Evolutionary conservation across 495 filamentous ascomycete species (phyloP).

Genomic region (Penicillium paxilli): DNA sequence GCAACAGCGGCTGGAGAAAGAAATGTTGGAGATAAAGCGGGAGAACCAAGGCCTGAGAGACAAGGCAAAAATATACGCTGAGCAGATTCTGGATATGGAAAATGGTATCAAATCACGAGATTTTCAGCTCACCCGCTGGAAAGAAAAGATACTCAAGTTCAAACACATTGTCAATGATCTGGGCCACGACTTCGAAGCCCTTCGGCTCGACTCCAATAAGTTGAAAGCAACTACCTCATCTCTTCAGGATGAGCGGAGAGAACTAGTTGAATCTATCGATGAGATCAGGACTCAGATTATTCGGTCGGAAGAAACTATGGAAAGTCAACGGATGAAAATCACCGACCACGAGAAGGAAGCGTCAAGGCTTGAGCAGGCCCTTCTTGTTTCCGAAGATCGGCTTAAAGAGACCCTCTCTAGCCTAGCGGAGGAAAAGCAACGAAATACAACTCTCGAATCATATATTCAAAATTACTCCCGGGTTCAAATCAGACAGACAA

Average conservation of each 20-base stretch:
- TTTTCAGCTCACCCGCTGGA: slow-evolving; percentile 33
- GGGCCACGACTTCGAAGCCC: slow-evolving; percentile 30
- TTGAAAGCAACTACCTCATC: slow-evolving; percentile 17
- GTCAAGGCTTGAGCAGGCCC: slow-evolving; percentile 17
- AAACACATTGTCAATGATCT: slow-evolving; percentile 37
- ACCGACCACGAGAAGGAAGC: slow-evolving; percentile 12
- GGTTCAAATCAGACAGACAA: slow-evolving; percentile 24
- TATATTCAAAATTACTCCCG: slow-evolving; percentile 34
- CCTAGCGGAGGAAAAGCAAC: slow-evolving; percentile 30
- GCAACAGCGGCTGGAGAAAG: slow-evolving; percentile 25
- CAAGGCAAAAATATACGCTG: slow-evolving; percentile 9
- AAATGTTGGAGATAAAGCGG: slow-evolving; percentile 20
- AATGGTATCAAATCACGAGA: slow-evolving; percentile 17
- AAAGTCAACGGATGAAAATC: slow-evolving; percentile 15
- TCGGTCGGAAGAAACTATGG: slow-evolving; percentile 13
- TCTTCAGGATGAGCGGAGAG: slow-evolving; percentile 27
- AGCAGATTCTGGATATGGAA: slow-evolving; percentile 17
- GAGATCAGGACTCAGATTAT: slow-evolving; percentile 23
- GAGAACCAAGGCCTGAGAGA: slow-evolving; percentile 29
- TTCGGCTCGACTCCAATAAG: slow-evolving; percentile 27
- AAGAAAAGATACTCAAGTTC: slow-evolving; percentile 30
- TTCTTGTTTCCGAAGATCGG: slow-evolving; percentile 21
- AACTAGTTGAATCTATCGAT: slow-evolving; percentile 21
- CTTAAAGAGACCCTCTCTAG: slow-evolving; percentile 12
- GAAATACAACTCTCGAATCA: slow-evolving; percentile 25